phyloP scores from a whole-genome alignment of 2,329 filamentous ascomycete species.

The Fusarium sp. region DNA sequence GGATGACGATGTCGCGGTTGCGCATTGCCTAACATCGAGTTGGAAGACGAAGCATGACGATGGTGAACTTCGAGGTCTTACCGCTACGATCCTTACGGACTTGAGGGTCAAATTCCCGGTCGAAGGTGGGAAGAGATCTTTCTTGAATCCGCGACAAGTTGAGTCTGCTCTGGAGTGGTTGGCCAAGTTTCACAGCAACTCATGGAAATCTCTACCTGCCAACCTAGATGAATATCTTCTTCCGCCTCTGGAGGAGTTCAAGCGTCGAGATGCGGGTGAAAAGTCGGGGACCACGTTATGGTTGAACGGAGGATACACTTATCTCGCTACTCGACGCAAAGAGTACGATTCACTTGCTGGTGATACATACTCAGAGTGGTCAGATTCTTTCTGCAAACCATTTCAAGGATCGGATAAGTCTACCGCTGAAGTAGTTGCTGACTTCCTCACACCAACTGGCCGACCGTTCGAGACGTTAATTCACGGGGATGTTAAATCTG shows the following conservation, averaged over 20 bases:
- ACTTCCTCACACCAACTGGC: conserved; percentile 61
- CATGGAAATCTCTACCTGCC: conserved; percentile 56
- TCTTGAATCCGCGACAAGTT: conserved; percentile 62
- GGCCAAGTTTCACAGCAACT: conserved; percentile 69
- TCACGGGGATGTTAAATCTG: conserved; percentile 77
- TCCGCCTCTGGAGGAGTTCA: conserved; percentile 67
- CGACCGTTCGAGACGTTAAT: conserved; percentile 67
- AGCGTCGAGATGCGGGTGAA: conserved; percentile 41
- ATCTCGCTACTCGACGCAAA: conserved; percentile 70
- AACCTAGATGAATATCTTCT: conserved; percentile 56
- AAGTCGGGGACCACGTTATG: conserved; percentile 57
- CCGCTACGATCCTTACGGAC: conserved; percentile 70
- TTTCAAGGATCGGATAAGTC: conserved; percentile 47
- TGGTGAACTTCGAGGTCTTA: conserved; percentile 55
- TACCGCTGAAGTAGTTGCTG: conserved; percentile 65
- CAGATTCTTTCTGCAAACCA: conserved; percentile 58
- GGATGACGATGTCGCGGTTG: conserved; percentile 58
- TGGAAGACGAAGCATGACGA: conserved; percentile 35
- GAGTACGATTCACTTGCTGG: conserved; percentile 65
- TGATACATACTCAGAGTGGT: conserved; percentile 68
- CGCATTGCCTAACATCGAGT: conserved; percentile 63
- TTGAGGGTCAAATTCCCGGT: conserved; percentile 66
- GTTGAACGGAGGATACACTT: conserved; percentile 77
- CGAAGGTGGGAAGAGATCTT: conserved; percentile 65
- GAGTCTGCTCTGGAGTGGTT: conserved; percentile 71